phyloP scores from a whole-genome alignment of 495 filamentous ascomycete species.

The Tetracladium setigerum region DNA sequence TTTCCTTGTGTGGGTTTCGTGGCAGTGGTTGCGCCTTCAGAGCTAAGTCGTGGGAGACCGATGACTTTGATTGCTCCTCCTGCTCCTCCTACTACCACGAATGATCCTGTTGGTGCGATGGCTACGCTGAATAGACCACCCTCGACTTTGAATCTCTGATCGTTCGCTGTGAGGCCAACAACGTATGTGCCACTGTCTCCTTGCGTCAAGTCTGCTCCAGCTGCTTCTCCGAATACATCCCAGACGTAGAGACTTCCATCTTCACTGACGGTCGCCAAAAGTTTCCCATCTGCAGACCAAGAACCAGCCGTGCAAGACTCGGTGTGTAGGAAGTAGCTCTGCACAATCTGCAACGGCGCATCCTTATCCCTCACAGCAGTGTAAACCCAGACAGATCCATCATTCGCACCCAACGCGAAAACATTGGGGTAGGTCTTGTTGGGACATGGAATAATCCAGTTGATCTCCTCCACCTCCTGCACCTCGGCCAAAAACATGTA shows the following conservation, averaged over 20 bases:
- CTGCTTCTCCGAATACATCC: slow-evolving; percentile 82
- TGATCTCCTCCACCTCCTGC: slow-evolving; percentile 89
- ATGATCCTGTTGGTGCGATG: slow-evolving; percentile 64
- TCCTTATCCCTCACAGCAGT: slow-evolving; percentile 56
- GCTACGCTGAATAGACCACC: slow-evolving; percentile 85
- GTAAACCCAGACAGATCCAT: slow-evolving; percentile 95
- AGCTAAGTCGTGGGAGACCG: slow-evolving; percentile 63
- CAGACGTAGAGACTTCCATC: slow-evolving; percentile 86
- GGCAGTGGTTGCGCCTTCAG: slow-evolving; percentile 31
- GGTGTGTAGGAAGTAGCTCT: slow-evolving; percentile 87
- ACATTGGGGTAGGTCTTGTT: slow-evolving; percentile 61
- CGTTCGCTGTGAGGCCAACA: slow-evolving; percentile 70
- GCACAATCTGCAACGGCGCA: slow-evolving; percentile 67
- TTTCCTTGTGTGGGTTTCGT: slow-evolving; percentile 37
- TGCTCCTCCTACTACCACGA: slow-evolving; percentile 82
- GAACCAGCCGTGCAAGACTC: slow-evolving; percentile 79
- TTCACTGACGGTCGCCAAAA: slow-evolving; percentile 85
- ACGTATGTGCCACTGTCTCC: slow-evolving; percentile 63
- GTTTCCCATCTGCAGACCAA: slow-evolving; percentile 81
- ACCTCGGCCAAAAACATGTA: slow-evolving; percentile 62
- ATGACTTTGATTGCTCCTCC: slow-evolving; percentile 77
- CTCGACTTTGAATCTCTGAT: slow-evolving; percentile 87
- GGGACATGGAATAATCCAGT: slow-evolving; percentile 80
- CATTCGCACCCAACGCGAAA: slow-evolving; percentile 84
- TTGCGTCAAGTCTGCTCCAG: slow-evolving; percentile 61